Conservation (phyloP, 805 yeast species). For the Saturnispora zaruensis region DNA sequence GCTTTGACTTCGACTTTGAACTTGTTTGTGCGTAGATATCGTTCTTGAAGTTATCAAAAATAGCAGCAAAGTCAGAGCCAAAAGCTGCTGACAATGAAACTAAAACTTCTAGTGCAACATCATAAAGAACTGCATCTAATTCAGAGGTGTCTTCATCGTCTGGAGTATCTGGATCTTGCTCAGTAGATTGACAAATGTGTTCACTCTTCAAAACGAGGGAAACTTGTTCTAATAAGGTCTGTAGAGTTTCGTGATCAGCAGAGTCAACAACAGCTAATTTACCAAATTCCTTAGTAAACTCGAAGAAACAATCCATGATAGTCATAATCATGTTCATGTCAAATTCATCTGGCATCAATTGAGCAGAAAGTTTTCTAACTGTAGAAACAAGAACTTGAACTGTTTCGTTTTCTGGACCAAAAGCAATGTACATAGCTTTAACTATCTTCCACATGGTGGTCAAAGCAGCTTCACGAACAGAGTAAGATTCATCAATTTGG, state of each 20-base stretch:
- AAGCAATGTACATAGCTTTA: conserved; percentile 53
- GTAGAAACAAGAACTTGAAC: conserved; percentile 51
- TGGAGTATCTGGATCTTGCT: conserved; percentile 35
- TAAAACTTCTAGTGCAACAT: conserved; percentile 78
- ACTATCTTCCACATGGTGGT: conserved; percentile 76
- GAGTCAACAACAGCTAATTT: conserved; percentile 59
- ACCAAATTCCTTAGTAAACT: conserved; percentile 63
- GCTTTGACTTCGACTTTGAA: conserved; percentile 60
- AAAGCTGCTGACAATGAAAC: conserved; percentile 69
- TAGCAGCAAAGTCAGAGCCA: conserved; percentile 62
- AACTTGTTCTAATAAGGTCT: conserved; percentile 60
- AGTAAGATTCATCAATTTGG: conserved; percentile 80
- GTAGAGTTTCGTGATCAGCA: conserved; percentile 48
- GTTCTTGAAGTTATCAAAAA: conserved; percentile 67
- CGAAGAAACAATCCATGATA: conserved; percentile 65
- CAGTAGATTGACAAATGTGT: conserved; percentile 77
- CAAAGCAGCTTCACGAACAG: conserved; percentile 83
- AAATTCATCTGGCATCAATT: conserved; percentile 64
- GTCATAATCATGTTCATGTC: conserved; percentile 76
- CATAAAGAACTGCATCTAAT: conserved; percentile 63
- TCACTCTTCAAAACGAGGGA: conserved; percentile 69
- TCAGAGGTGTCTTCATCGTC: conserved; percentile 45
- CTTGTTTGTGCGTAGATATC: conserved; percentile 47
- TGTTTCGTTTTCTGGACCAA: conserved; percentile 44
- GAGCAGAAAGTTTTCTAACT: conserved; percentile 60